These are phyloP conservation scores for Jasminum sambac DNA, from an alignment of 257 asterid genomes.

Conservation along the genomic window DNA sequence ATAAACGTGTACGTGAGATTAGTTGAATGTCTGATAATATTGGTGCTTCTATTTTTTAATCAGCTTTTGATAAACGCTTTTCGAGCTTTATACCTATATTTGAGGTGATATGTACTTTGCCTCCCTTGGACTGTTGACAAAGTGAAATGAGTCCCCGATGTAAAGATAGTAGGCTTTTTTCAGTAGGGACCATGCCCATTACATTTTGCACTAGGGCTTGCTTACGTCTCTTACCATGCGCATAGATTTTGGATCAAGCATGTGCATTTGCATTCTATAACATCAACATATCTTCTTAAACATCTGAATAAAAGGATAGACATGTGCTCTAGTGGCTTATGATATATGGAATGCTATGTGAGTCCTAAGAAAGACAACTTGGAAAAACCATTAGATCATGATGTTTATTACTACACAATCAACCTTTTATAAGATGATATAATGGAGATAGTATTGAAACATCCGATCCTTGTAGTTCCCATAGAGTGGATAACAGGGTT, in stretches of 20 bases:
- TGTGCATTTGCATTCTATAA: neutral
- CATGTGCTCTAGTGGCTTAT: neutral
- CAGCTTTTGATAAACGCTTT: neutral
- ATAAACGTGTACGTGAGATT: constrained; percentile 66
- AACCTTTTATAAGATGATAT: neutral
- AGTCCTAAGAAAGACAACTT: neutral
- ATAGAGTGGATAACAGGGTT: neutral
- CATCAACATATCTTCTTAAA: neutral
- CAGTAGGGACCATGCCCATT: neutral
- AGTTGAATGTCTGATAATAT: neutral
- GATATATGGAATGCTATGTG: neutral
- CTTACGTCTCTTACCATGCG: neutral
- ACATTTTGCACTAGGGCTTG: neutral
- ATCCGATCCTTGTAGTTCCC: neutral
- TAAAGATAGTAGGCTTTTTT: neutral
- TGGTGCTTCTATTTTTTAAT: constrained; percentile 16
- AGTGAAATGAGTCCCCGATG: constrained; percentile 12
- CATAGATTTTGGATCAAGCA: neutral
- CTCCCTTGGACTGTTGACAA: constrained; percentile 12
- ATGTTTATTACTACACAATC: neutral
- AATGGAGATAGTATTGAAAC: neutral
- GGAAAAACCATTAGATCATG: neutral
- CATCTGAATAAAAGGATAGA: neutral
- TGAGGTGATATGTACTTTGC: constrained; percentile 8
- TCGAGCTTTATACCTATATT: constrained; percentile 17